A percentile compares a stretch with the other conserved stretches of the same genome.
Conservation (phyloP, 768 basidiomycete genomes). For the Tricholomella constricta region DNA sequence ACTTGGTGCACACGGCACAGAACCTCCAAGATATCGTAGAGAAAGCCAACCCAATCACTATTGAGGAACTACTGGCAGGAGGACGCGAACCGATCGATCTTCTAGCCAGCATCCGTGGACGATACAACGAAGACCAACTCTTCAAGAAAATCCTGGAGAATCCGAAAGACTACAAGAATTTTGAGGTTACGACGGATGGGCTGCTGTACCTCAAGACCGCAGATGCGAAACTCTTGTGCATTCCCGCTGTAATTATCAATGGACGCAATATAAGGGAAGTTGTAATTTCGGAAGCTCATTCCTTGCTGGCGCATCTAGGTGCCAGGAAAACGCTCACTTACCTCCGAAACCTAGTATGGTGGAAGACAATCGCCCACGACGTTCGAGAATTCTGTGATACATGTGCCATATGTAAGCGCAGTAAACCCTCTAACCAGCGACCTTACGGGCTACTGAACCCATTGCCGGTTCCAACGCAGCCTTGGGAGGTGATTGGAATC, state of each 20-base stretch:
- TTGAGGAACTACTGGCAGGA: neutral
- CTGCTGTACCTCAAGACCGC: neutral
- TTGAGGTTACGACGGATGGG: neutral
- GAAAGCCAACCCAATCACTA: neutral
- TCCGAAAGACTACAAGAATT: constrained; percentile 7
- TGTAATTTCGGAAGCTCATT: constrained; percentile 22
- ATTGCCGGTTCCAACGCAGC: constrained; percentile 3
- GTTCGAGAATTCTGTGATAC: constrained; percentile 26
- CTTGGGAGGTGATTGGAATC: constrained; percentile 16
- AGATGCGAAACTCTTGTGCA: constrained; percentile 2
- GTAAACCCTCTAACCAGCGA: constrained; percentile 18
- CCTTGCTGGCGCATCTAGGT: constrained; percentile 28
- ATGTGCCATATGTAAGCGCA: constrained; percentile 12
- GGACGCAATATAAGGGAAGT: constrained; percentile 22
- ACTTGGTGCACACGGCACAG: neutral
- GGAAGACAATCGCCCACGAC: constrained; percentile 26
- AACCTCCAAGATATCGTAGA: neutral
- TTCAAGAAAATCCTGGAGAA: constrained; percentile 8
- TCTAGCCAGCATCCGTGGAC: constrained; percentile 1
- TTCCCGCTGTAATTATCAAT: constrained; percentile 16
- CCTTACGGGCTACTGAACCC: constrained; percentile 23
- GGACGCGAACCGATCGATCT: constrained; percentile 10
- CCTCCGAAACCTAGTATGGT: constrained; percentile 34
- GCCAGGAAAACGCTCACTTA: constrained; percentile 29
- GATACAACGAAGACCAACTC: constrained; percentile 5